These are phyloP conservation scores for Fusarium decemcellulare DNA, from an alignment of 2,329 filamentous ascomycete species.

Conservation along the genomic window DNA sequence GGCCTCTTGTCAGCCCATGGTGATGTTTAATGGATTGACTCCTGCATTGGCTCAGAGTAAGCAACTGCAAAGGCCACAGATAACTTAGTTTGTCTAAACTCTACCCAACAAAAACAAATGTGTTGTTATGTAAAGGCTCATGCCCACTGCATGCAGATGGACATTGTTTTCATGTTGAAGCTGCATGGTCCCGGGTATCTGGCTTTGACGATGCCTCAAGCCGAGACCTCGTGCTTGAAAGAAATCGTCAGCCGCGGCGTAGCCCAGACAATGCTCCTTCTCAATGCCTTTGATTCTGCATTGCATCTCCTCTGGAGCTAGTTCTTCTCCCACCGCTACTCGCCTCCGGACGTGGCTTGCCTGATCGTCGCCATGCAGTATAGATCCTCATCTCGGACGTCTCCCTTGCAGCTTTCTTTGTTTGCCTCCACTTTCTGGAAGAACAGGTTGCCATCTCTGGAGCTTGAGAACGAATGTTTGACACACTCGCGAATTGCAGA, in stretches of 20 bases:
- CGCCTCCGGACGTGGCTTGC: neutral
- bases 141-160: neutral
- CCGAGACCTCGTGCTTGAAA: neutral
- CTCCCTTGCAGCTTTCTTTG: slow-evolving; percentile 1
- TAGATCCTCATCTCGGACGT: neutral
- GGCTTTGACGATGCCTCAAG: neutral
- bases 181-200: neutral
- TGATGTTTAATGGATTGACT: neutral
- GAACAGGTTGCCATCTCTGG: neutral
- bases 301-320: neutral
- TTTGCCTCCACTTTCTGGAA: neutral
- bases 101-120: no score
- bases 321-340: neutral
- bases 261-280: neutral
- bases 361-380: neutral
- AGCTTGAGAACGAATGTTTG: slow-evolving; percentile 2
- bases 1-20: neutral
- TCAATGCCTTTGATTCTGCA: neutral
- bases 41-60: neutral
- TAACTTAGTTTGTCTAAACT: neutral
- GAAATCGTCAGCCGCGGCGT: neutral
- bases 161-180: neutral
- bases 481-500: slow-evolving; percentile 11
- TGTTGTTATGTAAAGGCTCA: no score
- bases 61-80: neutral